Conservation (phyloP, 177 flowering plant species). For the Vitis hybrid region DNA sequence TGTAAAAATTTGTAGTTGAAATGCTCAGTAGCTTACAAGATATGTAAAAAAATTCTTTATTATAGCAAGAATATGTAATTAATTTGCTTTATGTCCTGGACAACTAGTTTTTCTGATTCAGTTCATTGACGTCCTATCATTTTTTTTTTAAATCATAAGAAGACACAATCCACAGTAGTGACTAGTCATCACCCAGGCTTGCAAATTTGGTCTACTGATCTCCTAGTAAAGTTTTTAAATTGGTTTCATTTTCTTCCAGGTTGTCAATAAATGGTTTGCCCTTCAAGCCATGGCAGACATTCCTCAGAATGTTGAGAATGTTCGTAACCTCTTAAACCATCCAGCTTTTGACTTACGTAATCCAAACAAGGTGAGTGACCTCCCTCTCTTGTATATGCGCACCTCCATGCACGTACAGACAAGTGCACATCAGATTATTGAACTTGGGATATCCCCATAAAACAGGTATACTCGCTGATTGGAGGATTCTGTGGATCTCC, state of each 20-base stretch:
- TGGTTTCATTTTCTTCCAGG: constrained; percentile 42
- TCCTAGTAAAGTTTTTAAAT: not conserved
- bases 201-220: too few relatives aligned
- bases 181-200: too few relatives aligned
- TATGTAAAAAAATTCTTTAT: too few relatives aligned
- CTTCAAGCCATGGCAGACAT: constrained; percentile 90
- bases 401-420: not conserved
- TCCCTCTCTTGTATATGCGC: not conserved
- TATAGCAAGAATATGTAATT: too few relatives aligned
- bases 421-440: not conserved
- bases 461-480: constrained; percentile 79
- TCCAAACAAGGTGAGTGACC: constrained; percentile 73
- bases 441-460: constrained; percentile 3
- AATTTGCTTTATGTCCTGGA: too few relatives aligned
- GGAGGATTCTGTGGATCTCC: constrained; percentile 94
- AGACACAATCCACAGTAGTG: too few relatives aligned
- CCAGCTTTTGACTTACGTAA: constrained; percentile 92
- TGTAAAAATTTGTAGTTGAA: too few relatives aligned
- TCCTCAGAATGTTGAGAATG: constrained; percentile 85
- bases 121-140: too few relatives aligned
- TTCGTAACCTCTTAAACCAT: constrained; percentile 67
- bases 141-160: too few relatives aligned
- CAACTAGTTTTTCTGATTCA: too few relatives aligned
- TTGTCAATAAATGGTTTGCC: constrained; percentile 88
- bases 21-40: too few relatives aligned